Evolutionary conservation across 2,329 filamentous ascomycete genomes (phyloP), one percentile per base, ranked within the genome.

Genomic region (Rutstroemia sydowiana): DNA sequence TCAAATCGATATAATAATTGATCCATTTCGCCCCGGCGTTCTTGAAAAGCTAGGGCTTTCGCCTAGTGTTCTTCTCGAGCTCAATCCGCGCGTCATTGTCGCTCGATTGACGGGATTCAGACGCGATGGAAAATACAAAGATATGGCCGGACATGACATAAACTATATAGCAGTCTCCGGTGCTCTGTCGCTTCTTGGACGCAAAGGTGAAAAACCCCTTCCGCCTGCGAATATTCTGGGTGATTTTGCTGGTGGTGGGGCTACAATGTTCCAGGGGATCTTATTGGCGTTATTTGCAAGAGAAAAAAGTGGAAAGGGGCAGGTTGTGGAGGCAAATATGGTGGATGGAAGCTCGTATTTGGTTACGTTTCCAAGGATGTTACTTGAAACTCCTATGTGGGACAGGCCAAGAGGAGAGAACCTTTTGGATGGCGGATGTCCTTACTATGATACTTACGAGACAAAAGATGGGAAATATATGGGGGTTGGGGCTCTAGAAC

Each of bases 271-370:
- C 62, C 74, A 90, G 53, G 92, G 91, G 0, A 81, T 97, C 4
- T 68, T 96, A 51, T 73, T 96, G 18, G 92, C 93, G 0, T 69
- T 97, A 54, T 63, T 95, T 9, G 76, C 81, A 13, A 74, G 89
- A 31, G 72, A 75, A 45, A 71, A 69, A 40, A 82, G 75, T 0
- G 88, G 88, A 0, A 72, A 71, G 2, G 92, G 92, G 0, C 92
- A 96, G 70, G 84, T 96, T 11, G 90, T 97, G 8, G 89, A 96
- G 71, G 88, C 88, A 14, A 96, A 95, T 68, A 97, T 97, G 92
- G 92, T 96, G 11, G 92, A 97, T 70, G 92, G 92, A 8, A 81
- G 79, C 20, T 79, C 82, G 32, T 92, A 92, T 68, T 71, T 97
- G 23, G 84, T 85, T 1, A 85, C 83, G 0, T 92, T 92, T 70